These are phyloP conservation scores for Porpolomopsis calyptriformis DNA, from an alignment of 768 basidiomycete genomes.

Conservation along the genomic window DNA sequence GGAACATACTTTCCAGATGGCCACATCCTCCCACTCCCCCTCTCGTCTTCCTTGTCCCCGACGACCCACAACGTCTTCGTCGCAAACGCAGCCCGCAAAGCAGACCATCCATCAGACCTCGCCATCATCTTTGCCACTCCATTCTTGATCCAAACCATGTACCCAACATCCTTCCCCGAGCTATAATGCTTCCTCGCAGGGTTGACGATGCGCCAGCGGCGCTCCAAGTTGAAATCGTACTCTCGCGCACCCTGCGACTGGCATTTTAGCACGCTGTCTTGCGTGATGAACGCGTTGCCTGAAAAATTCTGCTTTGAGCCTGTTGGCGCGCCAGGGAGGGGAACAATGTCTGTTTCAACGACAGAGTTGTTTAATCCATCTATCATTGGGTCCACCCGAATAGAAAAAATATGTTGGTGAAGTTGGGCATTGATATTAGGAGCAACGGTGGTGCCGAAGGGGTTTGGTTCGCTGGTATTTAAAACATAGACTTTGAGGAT, in stretches of 20 bases:
- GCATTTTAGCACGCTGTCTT: constrained; percentile 45
- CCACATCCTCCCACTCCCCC: constrained; percentile 60
- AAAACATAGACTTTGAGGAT: constrained; percentile 68
- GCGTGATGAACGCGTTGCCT: constrained; percentile 71
- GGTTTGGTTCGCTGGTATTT: constrained; percentile 50
- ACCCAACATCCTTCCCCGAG: constrained; percentile 61
- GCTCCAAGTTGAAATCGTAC: constrained; percentile 55
- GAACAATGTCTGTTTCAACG: constrained; percentile 67
- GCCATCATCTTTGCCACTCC: constrained; percentile 58
- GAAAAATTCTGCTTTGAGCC: constrained; percentile 73
- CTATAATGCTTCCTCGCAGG: constrained; percentile 54
- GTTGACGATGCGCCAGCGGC: constrained; percentile 81
- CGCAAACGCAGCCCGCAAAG: constrained; percentile 64
- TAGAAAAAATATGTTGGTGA: constrained; percentile 69
- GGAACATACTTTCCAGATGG: constrained; percentile 83
- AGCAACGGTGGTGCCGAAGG: constrained; percentile 68
- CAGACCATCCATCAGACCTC: constrained; percentile 56
- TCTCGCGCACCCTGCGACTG: constrained; percentile 50
- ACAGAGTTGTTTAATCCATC: constrained; percentile 79
- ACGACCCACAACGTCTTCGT: constrained; percentile 75
- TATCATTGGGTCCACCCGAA: constrained; percentile 78
- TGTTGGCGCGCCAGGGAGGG: constrained; percentile 50
- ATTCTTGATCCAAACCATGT: constrained; percentile 59
- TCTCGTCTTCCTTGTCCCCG: constrained; percentile 52
- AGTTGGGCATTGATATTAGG: constrained; percentile 75